Evolutionary conservation across 2,329 filamentous ascomycete species (phyloP), one percentile per base, ranked within the genome.

Genomic region (Cordyceps cateniannulata): DNA sequence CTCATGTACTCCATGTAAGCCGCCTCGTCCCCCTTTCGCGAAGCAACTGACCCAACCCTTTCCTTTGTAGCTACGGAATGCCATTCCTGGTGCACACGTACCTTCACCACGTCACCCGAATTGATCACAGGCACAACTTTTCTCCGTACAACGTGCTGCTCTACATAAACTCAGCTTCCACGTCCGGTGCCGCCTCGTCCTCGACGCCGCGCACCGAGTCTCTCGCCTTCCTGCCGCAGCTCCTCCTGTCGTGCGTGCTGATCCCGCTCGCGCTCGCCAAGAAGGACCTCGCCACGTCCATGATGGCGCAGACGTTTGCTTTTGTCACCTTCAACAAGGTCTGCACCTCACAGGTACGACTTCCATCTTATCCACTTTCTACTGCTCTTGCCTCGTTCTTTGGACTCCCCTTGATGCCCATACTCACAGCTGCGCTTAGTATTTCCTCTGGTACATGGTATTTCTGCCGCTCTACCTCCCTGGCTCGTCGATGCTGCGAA

Each of bases 301-400:
- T 98, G 90, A 83, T 98, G 63, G 91, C 91, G 4, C 95, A 99
- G 75, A 98, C 95, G 0, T 96, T 97, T 75, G 91, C 93, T 0
- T 99, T 99, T 74, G 95, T 98, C 4, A 88, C 92, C 0, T 98
- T 98, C 68, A 99, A 99, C 77, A 99, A 99, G 78, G 95, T 99
- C 64, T 98, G 93, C 81, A 99, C 95, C 3, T 96, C 92, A 69
- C 93, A 98, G 83, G 91, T 95, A 82, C 65, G 81, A 16, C 3
- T 42, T 42, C 1, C 38, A 42, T 10, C 32, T 35, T 10, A 42
- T 42, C 5, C n/a, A 18, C n/a, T 45, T 45, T 22, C n/a, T n/a
- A 7, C n/a, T 45, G 2, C 42, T 54, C n/a, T 8, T 16, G 3
- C 7, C 9, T 7, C 20, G 25, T 35, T 32, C 29, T n/a, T n/a